Conservation (phyloP, 2,329 filamentous ascomycete genomes). For the Tympanopsis confertula region DNA sequence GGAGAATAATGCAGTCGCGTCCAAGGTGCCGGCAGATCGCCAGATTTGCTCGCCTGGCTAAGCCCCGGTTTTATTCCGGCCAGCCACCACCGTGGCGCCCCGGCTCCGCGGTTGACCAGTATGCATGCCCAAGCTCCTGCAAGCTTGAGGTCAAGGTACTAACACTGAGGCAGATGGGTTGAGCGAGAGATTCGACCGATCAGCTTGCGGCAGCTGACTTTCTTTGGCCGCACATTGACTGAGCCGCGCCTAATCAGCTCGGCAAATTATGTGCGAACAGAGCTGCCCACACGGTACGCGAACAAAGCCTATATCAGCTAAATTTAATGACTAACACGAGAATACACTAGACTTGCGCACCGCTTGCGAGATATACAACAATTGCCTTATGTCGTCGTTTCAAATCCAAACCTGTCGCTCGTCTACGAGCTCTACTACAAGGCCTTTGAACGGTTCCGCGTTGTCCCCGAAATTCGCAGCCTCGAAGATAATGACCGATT, state of each 20-base stretch:
- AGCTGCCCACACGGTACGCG: conserved; percentile 53
- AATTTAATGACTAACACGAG: no score
- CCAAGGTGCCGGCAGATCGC: no score
- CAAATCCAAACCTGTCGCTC: conserved; percentile 85
- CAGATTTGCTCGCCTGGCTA: no score
- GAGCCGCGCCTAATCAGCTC: conserved; percentile 82
- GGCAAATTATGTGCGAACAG: conserved; percentile 92
- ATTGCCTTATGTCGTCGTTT: conserved; percentile 87
- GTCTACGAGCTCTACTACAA: conserved; percentile 96
- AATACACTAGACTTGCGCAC: conserved; percentile 73
- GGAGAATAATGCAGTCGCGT: no score
- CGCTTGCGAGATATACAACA: conserved; percentile 95
- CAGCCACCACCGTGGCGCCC: background rate
- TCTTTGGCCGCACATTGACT: conserved; percentile 88
- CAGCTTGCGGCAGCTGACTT: conserved; percentile 88
- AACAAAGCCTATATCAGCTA: no score
- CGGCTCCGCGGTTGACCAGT: background rate
- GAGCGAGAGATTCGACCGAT: conserved; percentile 88
- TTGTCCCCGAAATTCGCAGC: conserved; percentile 70
- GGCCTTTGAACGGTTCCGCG: conserved; percentile 85
- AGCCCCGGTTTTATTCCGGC: background rate
- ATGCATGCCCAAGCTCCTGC: background rate
- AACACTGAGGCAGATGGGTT: conserved; percentile 61
- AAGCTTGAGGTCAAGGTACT: background rate
- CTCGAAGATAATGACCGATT: conserved; percentile 82